Evolutionary conservation across 108 stramenopile genomes (phyloP).

Genomic region (Skeletonema marinoi): DNA sequence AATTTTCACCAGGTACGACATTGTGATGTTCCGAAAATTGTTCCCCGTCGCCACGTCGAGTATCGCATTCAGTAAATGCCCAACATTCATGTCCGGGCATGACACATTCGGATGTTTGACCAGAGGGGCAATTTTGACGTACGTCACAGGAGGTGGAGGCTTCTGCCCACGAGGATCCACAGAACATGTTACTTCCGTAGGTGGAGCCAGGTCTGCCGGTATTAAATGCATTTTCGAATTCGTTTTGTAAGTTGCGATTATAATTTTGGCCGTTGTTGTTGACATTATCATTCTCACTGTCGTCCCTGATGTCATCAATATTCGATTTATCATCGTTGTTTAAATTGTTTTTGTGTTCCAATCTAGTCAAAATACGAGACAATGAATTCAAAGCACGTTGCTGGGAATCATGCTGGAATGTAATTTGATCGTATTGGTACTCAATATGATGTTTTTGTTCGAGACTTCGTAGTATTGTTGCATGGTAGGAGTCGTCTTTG

Average conservation of each 20-base stretch:
- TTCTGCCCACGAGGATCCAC: conserved; percentile 42
- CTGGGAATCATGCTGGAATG: neutral
- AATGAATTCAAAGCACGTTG: neutral
- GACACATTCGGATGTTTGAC: conserved; percentile 42
- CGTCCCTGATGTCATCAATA: neutral
- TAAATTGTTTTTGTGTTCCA: neutral
- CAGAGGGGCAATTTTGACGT: conserved; percentile 44
- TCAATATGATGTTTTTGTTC: conserved; percentile 29
- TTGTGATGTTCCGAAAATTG: conserved; percentile 41
- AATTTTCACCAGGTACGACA: conserved; percentile 26
- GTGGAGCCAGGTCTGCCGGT: conserved; percentile 11
- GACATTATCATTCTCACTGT: neutral
- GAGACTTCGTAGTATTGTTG: conserved; percentile 37
- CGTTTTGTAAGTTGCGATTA: conserved; percentile 34
- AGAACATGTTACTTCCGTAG: conserved; percentile 51
- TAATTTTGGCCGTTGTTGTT: neutral
- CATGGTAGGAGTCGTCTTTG: neutral
- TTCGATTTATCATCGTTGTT: neutral
- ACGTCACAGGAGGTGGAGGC: conserved; percentile 45
- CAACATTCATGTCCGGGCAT: conserved; percentile 50
- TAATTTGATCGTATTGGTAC: conserved; percentile 28
- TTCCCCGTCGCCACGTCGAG: conserved; percentile 33
- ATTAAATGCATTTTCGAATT: conserved; percentile 28
- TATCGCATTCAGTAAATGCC: conserved; percentile 53
- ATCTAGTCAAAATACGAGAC: neutral